Evolutionary conservation across 2,329 filamentous ascomycete species (phyloP).

Genomic region (Ambrosiella beaveri): DNA sequence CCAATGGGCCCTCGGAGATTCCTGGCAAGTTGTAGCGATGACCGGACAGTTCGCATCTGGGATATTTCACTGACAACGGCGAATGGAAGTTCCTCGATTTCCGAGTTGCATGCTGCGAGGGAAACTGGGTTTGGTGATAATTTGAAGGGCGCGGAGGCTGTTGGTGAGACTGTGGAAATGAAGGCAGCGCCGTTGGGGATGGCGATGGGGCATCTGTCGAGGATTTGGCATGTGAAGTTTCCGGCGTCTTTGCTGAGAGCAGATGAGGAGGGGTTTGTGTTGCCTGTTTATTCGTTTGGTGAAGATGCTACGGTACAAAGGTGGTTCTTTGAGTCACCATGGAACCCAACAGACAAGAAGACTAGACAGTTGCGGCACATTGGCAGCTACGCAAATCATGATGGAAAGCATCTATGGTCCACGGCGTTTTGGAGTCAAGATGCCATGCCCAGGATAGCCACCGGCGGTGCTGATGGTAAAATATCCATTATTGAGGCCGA

Average conservation of each 20-base stretch:
- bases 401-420: conserved; percentile 86
- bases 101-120: conserved; percentile 22
- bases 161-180: conserved; percentile 2
- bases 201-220: conserved; percentile 70
- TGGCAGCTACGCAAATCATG: conserved; percentile 46
- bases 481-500: conserved; percentile 30
- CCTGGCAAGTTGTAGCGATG: conserved; percentile 88
- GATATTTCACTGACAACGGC: conserved; percentile 39
- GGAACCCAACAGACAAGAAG: conserved; percentile 3
- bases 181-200: conserved; percentile 37
- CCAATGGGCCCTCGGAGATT: conserved; percentile 34
- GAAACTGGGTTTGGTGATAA: conserved; percentile 46
- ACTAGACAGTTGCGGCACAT: conserved; percentile 28
- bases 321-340: conserved; percentile 43
- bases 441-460: conserved; percentile 33
- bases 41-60: conserved; percentile 80
- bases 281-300: conserved; percentile 58
- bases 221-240: conserved; percentile 79
- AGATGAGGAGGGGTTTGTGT: conserved; percentile 13
- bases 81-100: conserved; percentile 16
- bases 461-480: conserved; percentile 73
- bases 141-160: background rate
- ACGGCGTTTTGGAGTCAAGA: conserved; percentile 28
- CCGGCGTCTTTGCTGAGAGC: conserved; percentile 19
- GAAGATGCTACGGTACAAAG: conserved; percentile 65